These are phyloP conservation scores for Acmispon strigosus DNA, from an alignment of 306 rosid species.

Conservation along the genomic window DNA sequence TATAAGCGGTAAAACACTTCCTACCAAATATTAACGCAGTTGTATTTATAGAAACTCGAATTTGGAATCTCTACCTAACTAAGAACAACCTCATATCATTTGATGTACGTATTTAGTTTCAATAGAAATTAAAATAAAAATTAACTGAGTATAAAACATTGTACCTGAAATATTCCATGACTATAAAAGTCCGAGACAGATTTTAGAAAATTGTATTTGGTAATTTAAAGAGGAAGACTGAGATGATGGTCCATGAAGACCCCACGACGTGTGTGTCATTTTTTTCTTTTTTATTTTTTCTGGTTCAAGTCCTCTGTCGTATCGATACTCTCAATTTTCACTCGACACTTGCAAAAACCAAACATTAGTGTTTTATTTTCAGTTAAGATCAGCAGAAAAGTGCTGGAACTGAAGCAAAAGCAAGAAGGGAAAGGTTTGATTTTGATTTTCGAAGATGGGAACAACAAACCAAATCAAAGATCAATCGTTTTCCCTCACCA, in stretches of 20 bases:
- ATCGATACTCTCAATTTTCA: too few species aligned
- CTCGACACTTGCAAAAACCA: neutral
- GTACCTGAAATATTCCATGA: neutral
- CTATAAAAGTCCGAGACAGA: neutral
- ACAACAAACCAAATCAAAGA: conserved; percentile 42
- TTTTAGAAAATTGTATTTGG: conserved; percentile 1
- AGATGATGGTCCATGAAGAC: neutral
- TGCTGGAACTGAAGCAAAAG: neutral
- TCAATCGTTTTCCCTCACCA: conserved; percentile 24
- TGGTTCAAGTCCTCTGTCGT: too few species aligned
- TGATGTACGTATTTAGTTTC: too few species aligned
- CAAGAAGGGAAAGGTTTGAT: neutral
- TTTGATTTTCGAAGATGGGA: conserved; percentile 44
- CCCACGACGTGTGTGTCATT: neutral
- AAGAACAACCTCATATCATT: too few species aligned
- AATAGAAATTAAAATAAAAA: too few species aligned
- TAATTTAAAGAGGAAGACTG: neutral
- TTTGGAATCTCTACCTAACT: too few species aligned
- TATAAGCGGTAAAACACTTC: too few species aligned
- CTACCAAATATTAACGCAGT: too few species aligned
- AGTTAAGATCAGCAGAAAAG: neutral
- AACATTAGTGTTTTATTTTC: neutral
- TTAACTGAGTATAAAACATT: too few species aligned
- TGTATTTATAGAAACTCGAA: too few species aligned
- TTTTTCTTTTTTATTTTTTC: too few species aligned